phyloP scores from a whole-genome alignment of 352 stramenopile genomes.

The Elongisporangium senticosum region DNA sequence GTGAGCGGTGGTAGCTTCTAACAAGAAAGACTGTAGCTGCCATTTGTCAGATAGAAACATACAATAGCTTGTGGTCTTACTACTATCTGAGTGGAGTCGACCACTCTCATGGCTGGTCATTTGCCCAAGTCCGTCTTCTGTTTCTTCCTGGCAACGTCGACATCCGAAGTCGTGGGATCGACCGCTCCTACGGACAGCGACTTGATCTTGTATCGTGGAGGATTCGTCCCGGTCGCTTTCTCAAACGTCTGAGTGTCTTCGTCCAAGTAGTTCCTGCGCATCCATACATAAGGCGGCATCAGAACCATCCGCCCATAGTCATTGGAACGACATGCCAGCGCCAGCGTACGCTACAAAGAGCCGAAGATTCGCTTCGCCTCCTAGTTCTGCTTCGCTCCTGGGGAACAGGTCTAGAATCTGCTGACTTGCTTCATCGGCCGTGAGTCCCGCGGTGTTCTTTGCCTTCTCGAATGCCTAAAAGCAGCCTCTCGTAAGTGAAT shows the following conservation, averaged over 20 bases:
- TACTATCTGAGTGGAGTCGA: too few relatives aligned
- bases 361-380: constrained; percentile 58
- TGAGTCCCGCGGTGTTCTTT: constrained; percentile 40
- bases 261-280: constrained; percentile 28
- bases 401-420: constrained; percentile 73
- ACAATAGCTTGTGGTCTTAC: background rate
- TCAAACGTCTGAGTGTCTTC: constrained; percentile 32
- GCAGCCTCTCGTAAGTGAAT: background rate
- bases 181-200: constrained; percentile 11
- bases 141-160: constrained; percentile 28
- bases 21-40: background rate
- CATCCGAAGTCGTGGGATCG: constrained; percentile 7
- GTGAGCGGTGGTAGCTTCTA: background rate
- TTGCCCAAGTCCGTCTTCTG: constrained; percentile 16
- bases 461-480: constrained; percentile 74
- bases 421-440: constrained; percentile 52
- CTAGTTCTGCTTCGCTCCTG: constrained; percentile 70
- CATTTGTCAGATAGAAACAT: background rate
- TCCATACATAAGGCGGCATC: background rate
- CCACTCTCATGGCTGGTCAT: too few relatives aligned
- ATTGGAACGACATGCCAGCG: background rate
- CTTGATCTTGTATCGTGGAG: constrained; percentile 34
- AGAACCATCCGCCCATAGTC: background rate
- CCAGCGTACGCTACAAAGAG: constrained; percentile 58
- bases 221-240: constrained; percentile 10